phyloP scores from a whole-genome alignment of 345 rosid species.

The Salix caprea region DNA sequence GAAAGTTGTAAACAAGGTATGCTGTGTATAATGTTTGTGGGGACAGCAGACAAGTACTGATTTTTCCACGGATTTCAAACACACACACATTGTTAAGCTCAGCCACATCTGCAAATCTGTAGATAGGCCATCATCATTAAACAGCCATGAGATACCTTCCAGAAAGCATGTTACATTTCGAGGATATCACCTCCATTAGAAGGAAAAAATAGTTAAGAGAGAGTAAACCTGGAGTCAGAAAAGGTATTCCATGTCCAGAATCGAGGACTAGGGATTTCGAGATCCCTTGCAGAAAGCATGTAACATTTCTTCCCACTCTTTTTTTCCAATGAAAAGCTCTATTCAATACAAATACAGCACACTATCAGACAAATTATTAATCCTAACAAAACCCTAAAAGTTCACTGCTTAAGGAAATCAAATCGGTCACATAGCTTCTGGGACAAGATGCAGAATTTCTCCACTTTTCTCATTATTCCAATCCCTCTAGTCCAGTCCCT shows the following conservation, averaged over 20 bases:
- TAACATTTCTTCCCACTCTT: slow-evolving; percentile 25
- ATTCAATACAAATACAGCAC: neutral
- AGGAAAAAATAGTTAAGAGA: neutral
- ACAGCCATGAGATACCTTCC: slow-evolving; percentile 24
- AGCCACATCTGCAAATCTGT: slow-evolving; percentile 32
- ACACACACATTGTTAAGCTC: slow-evolving; percentile 19
- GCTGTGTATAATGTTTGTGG: slow-evolving; percentile 22
- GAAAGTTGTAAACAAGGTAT: slow-evolving; percentile 29
- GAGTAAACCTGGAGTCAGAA: slow-evolving; percentile 6
- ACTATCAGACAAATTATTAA: neutral
- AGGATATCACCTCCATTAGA: neutral
- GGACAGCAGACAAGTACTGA: slow-evolving; percentile 19
- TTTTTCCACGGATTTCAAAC: slow-evolving; percentile 31
- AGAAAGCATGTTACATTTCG: slow-evolving; percentile 25
- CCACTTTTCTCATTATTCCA: too few relatives aligned
- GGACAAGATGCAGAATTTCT: neutral
- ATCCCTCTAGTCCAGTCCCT: too few relatives aligned
- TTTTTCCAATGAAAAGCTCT: slow-evolving; percentile 32
- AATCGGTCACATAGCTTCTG: neutral
- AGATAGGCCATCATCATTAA: neutral
- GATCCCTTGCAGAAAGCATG: slow-evolving; percentile 31
- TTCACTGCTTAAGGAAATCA: neutral
- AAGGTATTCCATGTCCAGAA: slow-evolving; percentile 14
- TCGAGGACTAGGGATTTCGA: slow-evolving; percentile 10
- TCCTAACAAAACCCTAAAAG: neutral